Evolutionary conservation across 805 yeast genomes (phyloP), one percentile per base, ranked within the genome.

Genomic region (Wickerhamomyces ciferrii): DNA sequence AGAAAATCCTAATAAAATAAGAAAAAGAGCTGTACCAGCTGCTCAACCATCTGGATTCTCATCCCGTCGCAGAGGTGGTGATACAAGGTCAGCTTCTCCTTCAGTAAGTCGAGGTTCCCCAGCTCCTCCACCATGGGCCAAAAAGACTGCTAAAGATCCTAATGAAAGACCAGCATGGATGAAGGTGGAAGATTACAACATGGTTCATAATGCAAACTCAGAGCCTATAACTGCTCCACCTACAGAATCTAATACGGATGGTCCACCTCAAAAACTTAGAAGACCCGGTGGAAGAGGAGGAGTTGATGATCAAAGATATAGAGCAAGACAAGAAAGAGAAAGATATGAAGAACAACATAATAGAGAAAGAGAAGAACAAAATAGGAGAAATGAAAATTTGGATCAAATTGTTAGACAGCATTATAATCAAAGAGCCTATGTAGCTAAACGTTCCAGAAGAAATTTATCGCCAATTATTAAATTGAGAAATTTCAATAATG

Each of bases 401-500:
- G 87, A 86, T 55, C 79, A 79, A 41, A 76, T 87, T 45, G 95
- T 94, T 29, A 74, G 90, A 52, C 72, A 77, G 42, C 97, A 89
- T 65, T 94, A 94, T 64, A 94, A 94, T 65, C 85, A 86, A 53
- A 76, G 95, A 57, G 84, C 96, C 0, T 77, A 78, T 52, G 78
- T 79, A 48, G 76, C 92, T 2, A 81, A 82, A 51, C 68, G 67
- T 24, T 77, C 75, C 46, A 74, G 75, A 41, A 76, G 99, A 54
- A 73, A 81, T 18, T 70, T 78, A 32, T 89, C 97, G 0, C 91
- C 94, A 11, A 92, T 94, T 60, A 83, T 85, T 66, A 86, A 87
- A 56, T 71, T 94, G 51, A 75, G 97, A 50, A 84, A 86, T 55
- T 94, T 90, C 75, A 94, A 94, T 65, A 94, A 94, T 62, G 87